Base-by-base conservation (phyloP, 768 basidiomycete species). In the Rhodosporidiobolus sp. region DNA sequence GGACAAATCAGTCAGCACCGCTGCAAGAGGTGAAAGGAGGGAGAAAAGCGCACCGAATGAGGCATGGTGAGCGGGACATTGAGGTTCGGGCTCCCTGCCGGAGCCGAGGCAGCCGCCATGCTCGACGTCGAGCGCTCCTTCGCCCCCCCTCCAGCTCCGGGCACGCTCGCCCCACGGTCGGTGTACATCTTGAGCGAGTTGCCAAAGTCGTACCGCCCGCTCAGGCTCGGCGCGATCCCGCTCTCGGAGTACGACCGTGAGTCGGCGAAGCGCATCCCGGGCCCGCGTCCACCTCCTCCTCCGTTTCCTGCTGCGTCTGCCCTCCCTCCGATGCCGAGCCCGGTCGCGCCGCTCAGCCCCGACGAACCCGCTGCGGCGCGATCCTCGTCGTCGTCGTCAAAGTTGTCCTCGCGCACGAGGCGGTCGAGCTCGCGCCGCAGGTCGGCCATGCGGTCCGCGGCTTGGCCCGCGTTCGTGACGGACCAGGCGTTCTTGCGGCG, bases 391-490 rank as follows among this genome's bases (percentile, higher is more conserved):
- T 73, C 72, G 63, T 73, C 63, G 63, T 77, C 74, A 50, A 73
- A 70, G 35, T 75, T 74, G 65, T 83, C 81, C 59, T 81, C 82
- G 30, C 79, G 77, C 24, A 80, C 86, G 65, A 91, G 86, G 72
- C 86, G 84, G 80, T 91, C 88, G 63, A 94, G 83, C 79, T 86
- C 87, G 75, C 80, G 85, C 72, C 86, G 82, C 67, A 94, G 82
- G 79, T 90, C 86, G 32, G 84, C 86, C 74, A 90, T 84, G 61
- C 86, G 81, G 71, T 83, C 82, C 16, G 81, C 79, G 3, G 78
- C 74, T 50, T 81, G 80, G n/a, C 83, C 80, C 78, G 67, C 80
- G 80, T 58, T 84, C 78, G 77, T 83, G 79, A 82, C 79, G 50
- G 78, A 78, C 82, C 81, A 83, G 7, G 66, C 65, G 24, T 70